phyloP scores from a whole-genome alignment of 2,329 filamentous ascomycete species.

The Aureobasidium sp. region DNA sequence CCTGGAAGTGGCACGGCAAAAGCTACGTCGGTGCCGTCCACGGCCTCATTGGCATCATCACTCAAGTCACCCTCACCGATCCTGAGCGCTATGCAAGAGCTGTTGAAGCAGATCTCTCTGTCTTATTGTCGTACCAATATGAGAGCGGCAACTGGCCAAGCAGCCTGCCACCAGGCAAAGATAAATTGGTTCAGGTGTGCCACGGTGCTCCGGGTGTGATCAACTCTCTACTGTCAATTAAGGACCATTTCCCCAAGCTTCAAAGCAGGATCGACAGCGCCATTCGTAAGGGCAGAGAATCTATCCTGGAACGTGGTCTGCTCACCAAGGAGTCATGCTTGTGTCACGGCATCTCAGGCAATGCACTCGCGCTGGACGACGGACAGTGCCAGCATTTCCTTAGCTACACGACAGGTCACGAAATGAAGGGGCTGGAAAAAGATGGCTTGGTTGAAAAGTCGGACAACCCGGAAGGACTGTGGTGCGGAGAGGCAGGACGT shows the following conservation, averaged over 20 bases:
- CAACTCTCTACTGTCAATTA: conserved; percentile 48
- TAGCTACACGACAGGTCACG: conserved; percentile 47
- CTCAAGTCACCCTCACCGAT: conserved; percentile 55
- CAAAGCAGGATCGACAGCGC: conserved; percentile 44
- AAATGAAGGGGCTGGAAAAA: conserved; percentile 45
- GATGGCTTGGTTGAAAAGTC: conserved; percentile 44
- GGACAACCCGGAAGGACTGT: conserved; percentile 41
- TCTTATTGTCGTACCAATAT: conserved; percentile 51
- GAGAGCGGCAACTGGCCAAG: conserved; percentile 56
- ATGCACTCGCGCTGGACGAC: conserved; percentile 48
- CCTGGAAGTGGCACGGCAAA: conserved; percentile 58
- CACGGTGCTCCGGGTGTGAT: conserved; percentile 59
- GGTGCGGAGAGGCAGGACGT: conserved; percentile 34
- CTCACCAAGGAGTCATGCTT: conserved; percentile 57
- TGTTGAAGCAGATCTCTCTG: conserved; percentile 44
- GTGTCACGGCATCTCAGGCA: conserved; percentile 56
- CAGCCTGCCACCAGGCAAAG: conserved; percentile 40
- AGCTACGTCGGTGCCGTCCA: conserved; percentile 58
- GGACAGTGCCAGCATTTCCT: conserved; percentile 48
- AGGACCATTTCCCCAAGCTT: conserved; percentile 47
- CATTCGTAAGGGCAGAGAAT: conserved; percentile 42
- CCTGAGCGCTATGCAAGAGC: conserved; percentile 45
- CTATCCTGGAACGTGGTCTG: conserved; percentile 49
- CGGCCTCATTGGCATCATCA: conserved; percentile 60
- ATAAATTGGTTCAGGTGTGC: conserved; percentile 54